Conservation (phyloP, 108 stramenopile genomes). For the Nitzschia sp. region DNA sequence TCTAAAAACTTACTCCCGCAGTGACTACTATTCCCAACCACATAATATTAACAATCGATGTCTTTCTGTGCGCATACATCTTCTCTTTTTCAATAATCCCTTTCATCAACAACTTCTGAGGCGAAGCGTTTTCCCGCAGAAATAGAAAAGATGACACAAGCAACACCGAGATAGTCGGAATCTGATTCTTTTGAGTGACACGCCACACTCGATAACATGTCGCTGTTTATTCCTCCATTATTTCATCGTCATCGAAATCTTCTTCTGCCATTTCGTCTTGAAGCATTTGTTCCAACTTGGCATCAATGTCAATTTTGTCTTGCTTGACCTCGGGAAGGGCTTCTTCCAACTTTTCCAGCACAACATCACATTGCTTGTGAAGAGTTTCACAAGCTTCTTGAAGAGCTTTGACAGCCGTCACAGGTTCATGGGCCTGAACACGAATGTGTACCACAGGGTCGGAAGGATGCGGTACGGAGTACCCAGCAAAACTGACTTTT, state of each 20-base stretch:
- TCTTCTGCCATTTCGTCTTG: slow-evolving; percentile 46
- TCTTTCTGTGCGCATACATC: no score
- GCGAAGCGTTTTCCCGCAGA: no score
- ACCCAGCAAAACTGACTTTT: slow-evolving; percentile 90
- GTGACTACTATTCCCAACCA: no score
- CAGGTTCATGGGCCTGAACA: slow-evolving; percentile 69
- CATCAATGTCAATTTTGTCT: slow-evolving; percentile 62
- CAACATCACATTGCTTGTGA: slow-evolving; percentile 65
- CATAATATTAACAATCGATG: no score
- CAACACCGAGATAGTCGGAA: no score
- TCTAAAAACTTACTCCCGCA: no score
- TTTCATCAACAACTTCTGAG: no score
- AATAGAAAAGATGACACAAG: no score
- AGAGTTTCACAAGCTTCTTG: slow-evolving; percentile 75
- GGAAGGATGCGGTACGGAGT: slow-evolving; percentile 94
- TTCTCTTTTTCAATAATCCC: no score
- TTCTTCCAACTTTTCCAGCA: slow-evolving; percentile 63
- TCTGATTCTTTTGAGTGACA: no score
- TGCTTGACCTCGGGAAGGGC: slow-evolving; percentile 65
- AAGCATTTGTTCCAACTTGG: slow-evolving; percentile 31
- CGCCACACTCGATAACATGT: no score
- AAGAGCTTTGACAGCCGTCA: slow-evolving; percentile 64
- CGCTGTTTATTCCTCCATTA: slow-evolving; percentile 12
- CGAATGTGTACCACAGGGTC: slow-evolving; percentile 94
- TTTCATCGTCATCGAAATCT: slow-evolving; percentile 45